A percentile compares a stretch with the other conserved stretches of the same genome.
Evolutionary conservation across 2,329 filamentous ascomycete genomes (phyloP).

Genomic region (Colletotrichum sansevieriae): DNA sequence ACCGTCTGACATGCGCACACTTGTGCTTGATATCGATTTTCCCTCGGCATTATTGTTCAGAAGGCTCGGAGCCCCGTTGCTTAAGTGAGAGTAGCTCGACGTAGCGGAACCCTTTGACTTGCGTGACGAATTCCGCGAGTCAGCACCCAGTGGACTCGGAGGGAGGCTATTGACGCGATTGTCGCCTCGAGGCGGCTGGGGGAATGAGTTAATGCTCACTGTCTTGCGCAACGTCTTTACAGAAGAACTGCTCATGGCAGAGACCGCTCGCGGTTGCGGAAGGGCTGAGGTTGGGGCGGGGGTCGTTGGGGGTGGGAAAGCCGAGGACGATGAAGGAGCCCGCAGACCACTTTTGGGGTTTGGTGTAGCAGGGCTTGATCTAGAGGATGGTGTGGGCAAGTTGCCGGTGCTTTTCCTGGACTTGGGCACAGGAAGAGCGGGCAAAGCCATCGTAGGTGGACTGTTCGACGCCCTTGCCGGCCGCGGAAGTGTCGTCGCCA

Average conservation of each 20-base stretch:
- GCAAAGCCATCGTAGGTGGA: constrained; percentile 78
- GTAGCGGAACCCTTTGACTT: constrained; percentile 70
- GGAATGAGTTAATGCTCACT: constrained; percentile 94
- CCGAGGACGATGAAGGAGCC: constrained; percentile 65
- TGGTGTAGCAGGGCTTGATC: constrained; percentile 57
- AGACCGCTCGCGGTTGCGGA: constrained; percentile 67
- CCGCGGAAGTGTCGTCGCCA: constrained; percentile 75
- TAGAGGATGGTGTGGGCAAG: constrained; percentile 59
- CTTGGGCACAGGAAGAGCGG: constrained; percentile 80
- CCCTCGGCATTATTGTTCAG: constrained; percentile 84
- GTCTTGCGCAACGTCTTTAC: constrained; percentile 85
- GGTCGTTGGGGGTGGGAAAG: constrained; percentile 64
- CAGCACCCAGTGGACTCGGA: constrained; percentile 69
- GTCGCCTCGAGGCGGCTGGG: constrained; percentile 83
- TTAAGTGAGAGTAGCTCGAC: constrained; percentile 56
- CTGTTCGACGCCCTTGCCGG: constrained; percentile 76
- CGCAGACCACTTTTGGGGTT: constrained; percentile 71
- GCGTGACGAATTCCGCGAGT: constrained; percentile 59
- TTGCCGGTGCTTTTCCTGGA: constrained; percentile 75
- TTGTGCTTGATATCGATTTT: constrained; percentile 75
- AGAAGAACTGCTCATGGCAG: constrained; percentile 65
- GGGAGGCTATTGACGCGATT: constrained; percentile 71
- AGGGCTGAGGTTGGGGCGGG: constrained; percentile 67
- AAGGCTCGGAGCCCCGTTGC: constrained; percentile 75
- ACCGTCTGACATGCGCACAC: constrained; percentile 78